Evolutionary conservation across 768 basidiomycete genomes (phyloP).

Genomic region (Asterophora lycoperdoides): DNA sequence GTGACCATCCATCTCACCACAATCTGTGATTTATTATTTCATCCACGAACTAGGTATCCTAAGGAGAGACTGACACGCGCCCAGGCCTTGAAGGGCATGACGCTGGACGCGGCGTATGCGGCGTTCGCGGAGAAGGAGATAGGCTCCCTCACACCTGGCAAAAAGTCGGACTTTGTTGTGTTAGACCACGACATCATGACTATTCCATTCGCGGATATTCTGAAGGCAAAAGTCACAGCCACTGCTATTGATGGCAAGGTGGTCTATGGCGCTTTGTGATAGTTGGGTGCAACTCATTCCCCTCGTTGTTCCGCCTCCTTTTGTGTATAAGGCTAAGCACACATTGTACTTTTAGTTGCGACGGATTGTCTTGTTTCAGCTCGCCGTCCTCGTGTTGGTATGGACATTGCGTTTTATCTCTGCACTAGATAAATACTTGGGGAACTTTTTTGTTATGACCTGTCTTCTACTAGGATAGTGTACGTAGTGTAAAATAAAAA

Average conservation of each 20-base stretch:
- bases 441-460: no score
- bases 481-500: background rate
- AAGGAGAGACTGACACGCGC: constrained; percentile 69
- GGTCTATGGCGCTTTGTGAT: constrained; percentile 45
- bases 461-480: no score
- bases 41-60: constrained; percentile 55
- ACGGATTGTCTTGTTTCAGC: no score
- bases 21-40: background rate
- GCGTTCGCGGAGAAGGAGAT: constrained; percentile 67
- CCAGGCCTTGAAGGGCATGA: constrained; percentile 89
- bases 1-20: no score
- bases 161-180: constrained; percentile 85
- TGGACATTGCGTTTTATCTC: no score
- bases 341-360: no score
- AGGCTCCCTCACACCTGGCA: constrained; percentile 73
- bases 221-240: constrained; percentile 59
- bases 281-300: no score
- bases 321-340: no score
- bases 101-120: constrained; percentile 84
- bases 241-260: constrained; percentile 75
- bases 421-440: no score
- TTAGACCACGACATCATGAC: constrained; percentile 79
- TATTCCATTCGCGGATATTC: constrained; percentile 54
- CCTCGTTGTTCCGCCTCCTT: no score
- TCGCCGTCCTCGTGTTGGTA: no score